Base-by-base conservation (phyloP, 805 yeast species). In the Diddensiella santjacobensis region DNA sequence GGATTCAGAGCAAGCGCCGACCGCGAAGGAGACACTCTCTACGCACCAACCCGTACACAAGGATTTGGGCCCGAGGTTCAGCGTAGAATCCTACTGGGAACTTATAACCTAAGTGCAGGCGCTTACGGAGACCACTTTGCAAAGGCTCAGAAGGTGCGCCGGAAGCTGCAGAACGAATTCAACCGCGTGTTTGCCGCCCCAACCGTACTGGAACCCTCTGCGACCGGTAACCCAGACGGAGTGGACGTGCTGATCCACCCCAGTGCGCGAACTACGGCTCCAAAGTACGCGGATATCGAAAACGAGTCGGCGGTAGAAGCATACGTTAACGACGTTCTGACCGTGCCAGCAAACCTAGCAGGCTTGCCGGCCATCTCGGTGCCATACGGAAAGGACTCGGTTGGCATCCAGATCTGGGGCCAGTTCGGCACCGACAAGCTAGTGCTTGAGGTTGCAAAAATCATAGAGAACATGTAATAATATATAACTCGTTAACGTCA, bases 261-360 rank as follows among this genome's bases (percentile, higher is more conserved):
- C 3, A 86, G 96, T 0, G 71, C 90, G 1, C 71, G 77, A 49
- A 73, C 71, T 11, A 58, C 59, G 13, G 83, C 91, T 13, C 85
- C 79, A 23, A 71, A 70, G 4, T 58, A 84, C 1, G 67, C 69
- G 1, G 76, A 75, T n/a, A 77, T 71, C 47, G 50, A 55, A 6
- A 50, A 56, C 2, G 57, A 61, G 4, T 69, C 72, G 19, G 75
- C 84, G 2, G 71, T 84, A 3, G 79, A 79, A 40, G 75, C 83
- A 15, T 89, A 85, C 58, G 71, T 83, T 45, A 86, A 88, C 63
- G 99, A 93, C 65, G 79, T 85, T 0, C 73, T 89, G 48, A 87
- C 96, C 0, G 84, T 89, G 3, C 97, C 99, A 0, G 85, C 93
- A 36, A 89, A 96, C 1, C 67, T 95, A 49, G 95, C 96, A 0